Base-by-base conservation (phyloP, 2,329 filamentous ascomycete species). In the Xylariaceae sp. region DNA sequence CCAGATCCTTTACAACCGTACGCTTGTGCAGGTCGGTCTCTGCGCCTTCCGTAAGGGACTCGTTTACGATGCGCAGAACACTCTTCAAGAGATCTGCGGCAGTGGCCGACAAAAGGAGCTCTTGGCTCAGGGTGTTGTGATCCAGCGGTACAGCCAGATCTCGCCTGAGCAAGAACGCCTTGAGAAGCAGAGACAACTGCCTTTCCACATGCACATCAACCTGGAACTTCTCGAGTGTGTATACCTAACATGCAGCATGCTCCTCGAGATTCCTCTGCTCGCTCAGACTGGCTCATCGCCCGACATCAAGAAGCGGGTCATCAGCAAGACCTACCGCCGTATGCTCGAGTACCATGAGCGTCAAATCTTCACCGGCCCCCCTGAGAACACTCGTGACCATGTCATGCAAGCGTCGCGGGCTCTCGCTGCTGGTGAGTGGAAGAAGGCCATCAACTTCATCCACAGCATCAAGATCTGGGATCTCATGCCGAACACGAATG, bases 201-300 rank as follows among this genome's bases (percentile, higher is more conserved):
- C 94, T 44, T 99, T 99, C 87, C 94, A 99, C 81, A 97, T 99
- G 92, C 94, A 99, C 83, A 99, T 99, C 82, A 99, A 99, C 82
- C 84, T 99, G 55, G 94, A 99, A 76, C 85, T 99, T 57, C 85
- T 99, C 45, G 94, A 99, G 80, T 97, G 94, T 72, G 93, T 97
- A 63, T 99, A 99, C 80, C 84, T 99, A 61, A 97, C 94, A 54
- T 97, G 93, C 81, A 97, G 92, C 78, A 99, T 99, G 94, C 88
- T 99, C 66, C 85, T 99, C 59, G 94, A 99, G 80, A 97, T 99
- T 64, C 94, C 94, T 62, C 87, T 97, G 51, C 87, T 99, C 68
- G 95, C 94, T 53, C 94, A 97, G 77, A 95, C 93, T 42, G 94
- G 94, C 66, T 97, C 93, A 6, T 94, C 93, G 18, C 95, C 94